Evolutionary conservation across 441 rosid species (phyloP), one percentile per base, ranked within the genome.

Genomic region (Gossypium aridum): DNA sequence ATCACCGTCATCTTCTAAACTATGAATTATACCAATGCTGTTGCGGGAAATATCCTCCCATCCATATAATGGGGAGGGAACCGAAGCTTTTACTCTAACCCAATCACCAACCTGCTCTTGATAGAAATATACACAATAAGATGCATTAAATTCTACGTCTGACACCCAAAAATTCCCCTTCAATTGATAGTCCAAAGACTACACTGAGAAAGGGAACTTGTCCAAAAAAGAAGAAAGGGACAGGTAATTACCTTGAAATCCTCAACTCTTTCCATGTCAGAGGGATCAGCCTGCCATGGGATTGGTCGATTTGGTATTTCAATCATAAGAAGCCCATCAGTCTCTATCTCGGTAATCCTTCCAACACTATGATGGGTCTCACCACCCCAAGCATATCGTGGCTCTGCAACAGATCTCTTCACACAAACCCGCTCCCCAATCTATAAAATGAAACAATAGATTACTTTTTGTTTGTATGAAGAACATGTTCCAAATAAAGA

Each of bases 291-390:
- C 83, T 90, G 97, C 99, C 99, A 96, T 0, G 92, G 93, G 64
- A 91, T 88, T 10, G 90, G 94, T 43, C 98, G 89, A 77, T 84
- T 89, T 80, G 98, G 96, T 77, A 96, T 94, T 79, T 96, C 99
- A 63, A 94, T 91, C 73, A 94, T 80, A 45, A 96, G 92, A 62
- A 94, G 95, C 75, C 99, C 99, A 83, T 96, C 98, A 77, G 85
- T 91, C 85, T 96, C 97, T 85, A 96, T 91, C 76, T 94, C 98
- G 19, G 91, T 90, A 70, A 94, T 87, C 80, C 82, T 90, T 77
- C 99, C 99, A 79, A 94, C 99, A 82, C 98, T 94, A 75, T 96
- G 99, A 87, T 94, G 99, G 37, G 98, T 96, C 89, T 96, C 99
- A 60, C 98, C 98, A 63, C 98, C 99, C 99, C 99, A 96, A 71